Conservation (phyloP, 148 eudicot species). For the Salicornia ramosissima region DNA sequence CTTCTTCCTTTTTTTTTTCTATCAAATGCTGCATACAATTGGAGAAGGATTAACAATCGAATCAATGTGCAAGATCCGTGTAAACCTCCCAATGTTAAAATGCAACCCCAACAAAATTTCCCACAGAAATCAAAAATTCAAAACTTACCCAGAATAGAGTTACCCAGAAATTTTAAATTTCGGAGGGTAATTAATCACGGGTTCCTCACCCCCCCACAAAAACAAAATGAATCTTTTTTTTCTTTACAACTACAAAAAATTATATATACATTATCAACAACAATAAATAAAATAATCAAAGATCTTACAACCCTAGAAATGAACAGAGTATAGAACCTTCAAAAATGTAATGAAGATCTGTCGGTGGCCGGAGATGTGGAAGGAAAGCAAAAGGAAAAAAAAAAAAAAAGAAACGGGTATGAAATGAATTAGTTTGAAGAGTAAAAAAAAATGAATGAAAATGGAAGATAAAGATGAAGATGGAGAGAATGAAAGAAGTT, state of each 20-base stretch:
- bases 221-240: not conserved
- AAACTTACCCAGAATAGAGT: conserved; percentile 18
- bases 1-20: not conserved
- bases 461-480: not conserved
- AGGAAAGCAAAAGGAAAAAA: conserved; percentile 4
- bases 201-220: not conserved
- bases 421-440: not conserved
- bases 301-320: conserved; percentile 19
- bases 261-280: not conserved
- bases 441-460: not conserved
- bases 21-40: conserved; percentile 3
- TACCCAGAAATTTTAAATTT: conserved; percentile 15
- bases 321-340: not conserved
- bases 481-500: not conserved
- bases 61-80: conserved; percentile 5
- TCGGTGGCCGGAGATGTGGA: conserved; percentile 19
- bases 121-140: conserved; percentile 11
- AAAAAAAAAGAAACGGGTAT: not conserved
- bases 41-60: not conserved
- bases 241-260: not conserved
- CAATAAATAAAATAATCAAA: not conserved
- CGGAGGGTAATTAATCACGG: not conserved
- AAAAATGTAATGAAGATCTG: conserved; percentile 15
- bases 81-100: not conserved
- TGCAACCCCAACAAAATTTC: not conserved